Percentiles rank a stretch among this genome's conserved stretches.
These are phyloP conservation scores for Pseudogymnoascus sp. DNA, from an alignment of 2,329 filamentous ascomycete genomes.

Conservation along the genomic window DNA sequence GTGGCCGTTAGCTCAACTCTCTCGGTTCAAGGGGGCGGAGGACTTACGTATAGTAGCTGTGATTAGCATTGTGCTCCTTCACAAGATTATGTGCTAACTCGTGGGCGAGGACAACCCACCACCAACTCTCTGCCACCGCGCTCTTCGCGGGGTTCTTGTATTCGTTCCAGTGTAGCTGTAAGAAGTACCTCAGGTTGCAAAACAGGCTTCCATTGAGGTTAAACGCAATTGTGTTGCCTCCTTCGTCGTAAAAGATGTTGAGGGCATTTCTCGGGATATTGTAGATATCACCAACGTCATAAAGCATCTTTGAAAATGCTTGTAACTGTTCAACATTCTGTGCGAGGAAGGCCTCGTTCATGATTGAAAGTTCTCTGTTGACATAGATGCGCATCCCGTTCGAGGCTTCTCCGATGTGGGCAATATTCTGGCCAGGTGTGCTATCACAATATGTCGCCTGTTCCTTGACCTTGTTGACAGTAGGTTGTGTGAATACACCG, in stretches of 20 bases:
- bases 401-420: slow-evolving; percentile 59
- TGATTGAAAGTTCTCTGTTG: slow-evolving; percentile 42
- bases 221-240: slow-evolving; percentile 81
- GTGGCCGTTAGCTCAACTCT: not conserved
- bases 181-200: slow-evolving; percentile 85
- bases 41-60: slow-evolving; percentile 71
- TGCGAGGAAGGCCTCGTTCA: slow-evolving; percentile 50
- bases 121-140: slow-evolving; percentile 60
- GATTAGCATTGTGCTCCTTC: slow-evolving; percentile 63
- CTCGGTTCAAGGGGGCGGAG: not conserved
- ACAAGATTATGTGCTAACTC: slow-evolving; percentile 95
- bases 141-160: slow-evolving; percentile 31
- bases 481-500: slow-evolving; percentile 63
- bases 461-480: slow-evolving; percentile 68
- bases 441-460: slow-evolving; percentile 81
- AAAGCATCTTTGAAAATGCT: slow-evolving; percentile 59
- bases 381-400: slow-evolving; percentile 70
- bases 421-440: slow-evolving; percentile 64
- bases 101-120: slow-evolving; percentile 94
- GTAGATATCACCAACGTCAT: slow-evolving; percentile 66
- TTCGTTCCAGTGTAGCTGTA: slow-evolving; percentile 59
- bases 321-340: slow-evolving; percentile 61
- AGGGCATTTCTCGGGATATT: slow-evolving; percentile 58
- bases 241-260: slow-evolving; percentile 80
- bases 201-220: slow-evolving; percentile 83